Conservation (phyloP, 1,284 basidiomycete species). For the Trichosporon ovoides region DNA sequence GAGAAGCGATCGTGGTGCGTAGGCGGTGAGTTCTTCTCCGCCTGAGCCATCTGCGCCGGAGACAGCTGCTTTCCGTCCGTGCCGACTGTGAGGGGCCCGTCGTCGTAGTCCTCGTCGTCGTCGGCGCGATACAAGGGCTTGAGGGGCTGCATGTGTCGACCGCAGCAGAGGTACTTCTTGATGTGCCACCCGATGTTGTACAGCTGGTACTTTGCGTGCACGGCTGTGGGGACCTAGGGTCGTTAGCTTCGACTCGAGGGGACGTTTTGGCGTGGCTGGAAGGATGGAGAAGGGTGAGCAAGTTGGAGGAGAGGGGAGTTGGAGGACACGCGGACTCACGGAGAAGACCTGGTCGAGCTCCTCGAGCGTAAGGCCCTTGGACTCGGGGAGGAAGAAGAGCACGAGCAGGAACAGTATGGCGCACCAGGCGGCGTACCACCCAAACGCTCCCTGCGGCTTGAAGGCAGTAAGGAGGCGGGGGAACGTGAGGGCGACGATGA, state of each 20-base stretch:
- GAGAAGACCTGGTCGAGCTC: conserved; percentile 54
- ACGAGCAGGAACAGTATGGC: conserved; percentile 38
- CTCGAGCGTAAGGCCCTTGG: conserved; percentile 71
- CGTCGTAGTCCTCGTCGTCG: background rate
- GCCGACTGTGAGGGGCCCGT: background rate
- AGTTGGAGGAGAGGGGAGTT: too few species aligned
- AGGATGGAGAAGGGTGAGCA: too few species aligned
- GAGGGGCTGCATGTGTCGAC: background rate
- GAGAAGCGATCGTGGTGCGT: too few species aligned
- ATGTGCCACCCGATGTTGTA: conserved; percentile 2
- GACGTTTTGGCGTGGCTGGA: too few species aligned
- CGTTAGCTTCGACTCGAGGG: too few species aligned
- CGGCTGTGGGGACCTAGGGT: conserved; percentile 58
- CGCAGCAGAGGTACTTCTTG: background rate
- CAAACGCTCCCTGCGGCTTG: conserved; percentile 24
- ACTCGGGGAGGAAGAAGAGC: conserved; percentile 58
- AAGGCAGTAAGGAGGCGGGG: conserved; percentile 55
- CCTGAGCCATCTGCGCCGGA: background rate
- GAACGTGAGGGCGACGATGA: conserved; percentile 63
- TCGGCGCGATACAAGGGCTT: background rate
- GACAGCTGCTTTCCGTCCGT: background rate
- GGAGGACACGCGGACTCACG: too few species aligned
- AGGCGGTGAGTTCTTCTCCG: background rate
- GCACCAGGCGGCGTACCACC: conserved; percentile 23
- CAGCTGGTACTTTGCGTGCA: conserved; percentile 58